Conservation (phyloP, 1,284 basidiomycete species). For the Melampsora americana region DNA sequence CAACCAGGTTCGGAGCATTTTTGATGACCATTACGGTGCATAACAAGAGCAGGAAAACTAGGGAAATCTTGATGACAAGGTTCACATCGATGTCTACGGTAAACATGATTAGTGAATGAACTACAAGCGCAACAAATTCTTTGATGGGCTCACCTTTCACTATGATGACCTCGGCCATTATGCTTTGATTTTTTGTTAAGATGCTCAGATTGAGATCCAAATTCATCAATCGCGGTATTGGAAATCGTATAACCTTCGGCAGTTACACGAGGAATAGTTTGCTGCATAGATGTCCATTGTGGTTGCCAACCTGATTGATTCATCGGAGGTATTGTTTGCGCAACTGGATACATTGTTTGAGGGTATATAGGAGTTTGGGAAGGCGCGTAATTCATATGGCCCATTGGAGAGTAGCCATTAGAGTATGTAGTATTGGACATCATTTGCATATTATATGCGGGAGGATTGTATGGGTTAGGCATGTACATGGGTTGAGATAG, state of each 20-base stretch:
- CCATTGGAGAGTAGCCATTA: background rate
- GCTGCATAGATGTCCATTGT: background rate
- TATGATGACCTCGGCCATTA: background rate
- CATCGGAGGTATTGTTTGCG: background rate
- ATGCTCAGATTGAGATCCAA: background rate
- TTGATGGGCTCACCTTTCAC: too few species aligned
- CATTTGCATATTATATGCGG: too few species aligned
- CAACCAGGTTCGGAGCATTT: constrained; percentile 31
- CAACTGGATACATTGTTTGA: background rate
- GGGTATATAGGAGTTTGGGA: background rate
- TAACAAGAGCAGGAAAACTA: constrained; percentile 12
- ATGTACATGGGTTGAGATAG: background rate
- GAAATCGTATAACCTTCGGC: too few species aligned
- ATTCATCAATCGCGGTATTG: background rate
- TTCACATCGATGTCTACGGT: constrained; percentile 19
- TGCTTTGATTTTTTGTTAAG: background rate
- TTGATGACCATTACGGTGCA: constrained; percentile 14
- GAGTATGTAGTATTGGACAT: too few species aligned
- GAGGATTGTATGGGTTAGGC: background rate
- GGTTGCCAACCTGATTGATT: background rate
- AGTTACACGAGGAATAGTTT: background rate
- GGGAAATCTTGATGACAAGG: constrained; percentile 17
- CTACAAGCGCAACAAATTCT: too few species aligned
- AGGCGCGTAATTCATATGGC: background rate
- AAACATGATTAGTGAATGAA: too few species aligned